Evolutionary conservation across 2,329 filamentous ascomycete species (phyloP).

Genomic region (Fusarium domesticum): DNA sequence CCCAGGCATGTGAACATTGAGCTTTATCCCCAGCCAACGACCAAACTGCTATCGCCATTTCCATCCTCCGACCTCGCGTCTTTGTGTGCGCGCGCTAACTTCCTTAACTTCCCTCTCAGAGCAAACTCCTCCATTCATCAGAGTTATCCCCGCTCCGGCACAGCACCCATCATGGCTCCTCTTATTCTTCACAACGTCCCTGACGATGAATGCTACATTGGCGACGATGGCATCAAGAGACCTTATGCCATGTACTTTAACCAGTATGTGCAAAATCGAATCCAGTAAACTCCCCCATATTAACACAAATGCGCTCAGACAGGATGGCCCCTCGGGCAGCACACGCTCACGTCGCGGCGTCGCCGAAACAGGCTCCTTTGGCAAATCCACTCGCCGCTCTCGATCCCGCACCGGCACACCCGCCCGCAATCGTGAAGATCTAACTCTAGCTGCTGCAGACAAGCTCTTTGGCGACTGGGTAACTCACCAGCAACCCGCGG

Average conservation of each 20-base stretch:
- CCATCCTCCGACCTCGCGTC: conserved; percentile 4
- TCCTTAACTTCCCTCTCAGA: not conserved
- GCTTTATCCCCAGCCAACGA: conserved; percentile 3
- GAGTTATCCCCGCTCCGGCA: conserved; percentile 1
- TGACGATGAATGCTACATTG: conserved; percentile 64
- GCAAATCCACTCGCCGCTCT: conserved; percentile 63
- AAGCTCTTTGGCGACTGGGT: conserved; percentile 60
- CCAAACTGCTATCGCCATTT: conserved; percentile 1
- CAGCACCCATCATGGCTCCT: conserved; percentile 51
- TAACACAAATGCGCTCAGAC: conserved; percentile 36
- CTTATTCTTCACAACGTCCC: conserved; percentile 67
- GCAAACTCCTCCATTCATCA: conserved; percentile 1
- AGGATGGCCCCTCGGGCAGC: conserved; percentile 49
- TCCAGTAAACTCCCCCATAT: not conserved
- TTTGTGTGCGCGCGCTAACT: conserved; percentile 1
- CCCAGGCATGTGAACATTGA: conserved; percentile 16
- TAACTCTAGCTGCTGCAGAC: conserved; percentile 60
- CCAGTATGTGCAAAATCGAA: conserved; percentile 44
- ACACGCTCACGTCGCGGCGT: conserved; percentile 51
- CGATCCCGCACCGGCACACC: conserved; percentile 60
- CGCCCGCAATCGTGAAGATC: conserved; percentile 55
- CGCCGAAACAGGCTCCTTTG: conserved; percentile 63
- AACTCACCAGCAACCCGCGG: conserved; percentile 42
- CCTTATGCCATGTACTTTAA: conserved; percentile 66
- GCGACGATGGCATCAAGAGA: conserved; percentile 62